Conservation (phyloP, 164 flowering plant genomes). For the Macadamia tetraphylla region DNA sequence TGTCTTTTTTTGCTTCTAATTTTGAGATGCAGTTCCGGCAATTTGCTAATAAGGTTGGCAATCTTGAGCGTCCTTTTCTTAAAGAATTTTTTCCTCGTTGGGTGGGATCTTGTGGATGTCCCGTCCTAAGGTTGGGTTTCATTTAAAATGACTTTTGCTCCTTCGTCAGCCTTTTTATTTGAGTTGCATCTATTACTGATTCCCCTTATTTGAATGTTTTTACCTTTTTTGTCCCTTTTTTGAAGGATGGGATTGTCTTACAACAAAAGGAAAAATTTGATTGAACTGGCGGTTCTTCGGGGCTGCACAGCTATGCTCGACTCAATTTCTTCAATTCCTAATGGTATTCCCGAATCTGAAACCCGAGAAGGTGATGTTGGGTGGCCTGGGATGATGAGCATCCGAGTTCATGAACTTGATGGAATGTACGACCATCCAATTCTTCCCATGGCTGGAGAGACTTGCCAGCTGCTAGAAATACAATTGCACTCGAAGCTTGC, state of each 20-base stretch:
- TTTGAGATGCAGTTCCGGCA: conserved; percentile 77
- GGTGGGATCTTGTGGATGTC: conserved; percentile 92
- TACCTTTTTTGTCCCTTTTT: neutral
- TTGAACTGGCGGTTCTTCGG: conserved; percentile 79
- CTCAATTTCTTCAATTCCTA: conserved; percentile 26
- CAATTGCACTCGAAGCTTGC: conserved; percentile 89
- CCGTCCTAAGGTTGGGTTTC: conserved; percentile 62
- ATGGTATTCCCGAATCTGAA: conserved; percentile 51
- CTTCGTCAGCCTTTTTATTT: neutral
- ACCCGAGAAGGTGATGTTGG: conserved; percentile 67
- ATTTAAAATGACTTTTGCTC: conserved; percentile 1
- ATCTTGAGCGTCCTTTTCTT: conserved; percentile 98
- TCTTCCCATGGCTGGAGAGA: conserved; percentile 89
- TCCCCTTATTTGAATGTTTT: neutral
- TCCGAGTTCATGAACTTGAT: conserved; percentile 90
- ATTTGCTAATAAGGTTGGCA: conserved; percentile 87
- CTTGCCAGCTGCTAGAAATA: conserved; percentile 84
- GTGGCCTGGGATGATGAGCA: conserved; percentile 99
- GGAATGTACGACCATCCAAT: conserved; percentile 96
- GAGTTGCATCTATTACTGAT: neutral
- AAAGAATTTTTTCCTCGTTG: conserved; percentile 96
- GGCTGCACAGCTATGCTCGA: conserved; percentile 66
- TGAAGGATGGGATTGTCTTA: conserved; percentile 89
- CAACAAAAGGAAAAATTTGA: conserved; percentile 85
- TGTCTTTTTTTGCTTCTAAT: conserved; percentile 3